Evolutionary conservation across 768 basidiomycete species (phyloP).

Genomic region (Mycena galericulata): DNA sequence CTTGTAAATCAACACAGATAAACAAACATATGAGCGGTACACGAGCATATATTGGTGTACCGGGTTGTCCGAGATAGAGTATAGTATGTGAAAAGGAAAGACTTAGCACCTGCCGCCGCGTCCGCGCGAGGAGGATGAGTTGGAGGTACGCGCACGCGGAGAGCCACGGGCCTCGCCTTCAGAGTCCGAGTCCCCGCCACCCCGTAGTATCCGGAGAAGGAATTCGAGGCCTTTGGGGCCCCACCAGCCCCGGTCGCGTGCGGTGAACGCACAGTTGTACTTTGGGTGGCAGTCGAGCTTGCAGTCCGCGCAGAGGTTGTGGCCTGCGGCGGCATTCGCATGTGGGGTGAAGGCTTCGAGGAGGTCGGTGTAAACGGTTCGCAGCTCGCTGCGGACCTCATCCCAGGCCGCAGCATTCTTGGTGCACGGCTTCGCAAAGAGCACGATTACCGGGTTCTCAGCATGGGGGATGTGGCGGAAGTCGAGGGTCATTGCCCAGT

Average conservation of each 20-base stretch:
- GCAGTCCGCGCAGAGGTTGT: conserved; percentile 13
- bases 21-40: not conserved
- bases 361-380: not conserved
- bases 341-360: conserved; percentile 1
- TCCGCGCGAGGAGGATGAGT: not conserved
- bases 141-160: not conserved
- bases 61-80: not conserved
- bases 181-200: not conserved
- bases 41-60: not conserved
- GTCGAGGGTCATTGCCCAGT: not conserved
- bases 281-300: conserved; percentile 19
- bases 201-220: not conserved
- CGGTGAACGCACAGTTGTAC: not conserved
- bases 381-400: not conserved
- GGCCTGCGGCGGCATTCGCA: not conserved
- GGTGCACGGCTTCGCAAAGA: conserved; percentile 5
- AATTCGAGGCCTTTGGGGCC: not conserved
- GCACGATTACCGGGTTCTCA: conserved; percentile 1
- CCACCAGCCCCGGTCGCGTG: conserved; percentile 4
- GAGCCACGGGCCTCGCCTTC: not conserved
- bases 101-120: not conserved
- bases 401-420: not conserved
- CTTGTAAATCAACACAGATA: too few relatives aligned
- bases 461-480: not conserved
- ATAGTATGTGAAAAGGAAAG: not conserved